Conservation (phyloP, 1,284 basidiomycete species). For the Ceratobasidium sp. region DNA sequence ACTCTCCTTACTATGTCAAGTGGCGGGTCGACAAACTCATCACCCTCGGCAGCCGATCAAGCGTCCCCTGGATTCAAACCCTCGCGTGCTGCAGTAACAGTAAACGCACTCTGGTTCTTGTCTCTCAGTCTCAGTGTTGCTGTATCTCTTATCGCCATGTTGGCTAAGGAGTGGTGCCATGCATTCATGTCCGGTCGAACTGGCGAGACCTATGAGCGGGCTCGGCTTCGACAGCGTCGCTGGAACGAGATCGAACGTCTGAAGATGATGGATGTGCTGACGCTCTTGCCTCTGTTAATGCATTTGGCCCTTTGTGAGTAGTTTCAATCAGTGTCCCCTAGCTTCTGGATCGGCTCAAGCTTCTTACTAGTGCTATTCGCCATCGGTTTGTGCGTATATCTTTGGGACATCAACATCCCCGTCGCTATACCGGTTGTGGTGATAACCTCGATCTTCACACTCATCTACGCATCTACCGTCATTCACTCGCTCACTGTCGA, state of each 20-base stretch:
- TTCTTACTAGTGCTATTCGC: conserved; percentile 2
- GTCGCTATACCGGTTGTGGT: conserved; percentile 12
- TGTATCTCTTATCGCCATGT: background rate
- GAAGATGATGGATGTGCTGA: conserved; percentile 11
- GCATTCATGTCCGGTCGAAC: conserved; percentile 4
- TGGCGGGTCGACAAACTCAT: background rate
- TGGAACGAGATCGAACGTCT: background rate
- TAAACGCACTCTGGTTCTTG: conserved; percentile 3
- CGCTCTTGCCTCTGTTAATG: background rate
- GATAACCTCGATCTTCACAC: background rate
- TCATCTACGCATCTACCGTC: background rate
- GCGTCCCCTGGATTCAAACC: background rate
- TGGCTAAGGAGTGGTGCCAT: conserved; percentile 5
- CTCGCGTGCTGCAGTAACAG: background rate
- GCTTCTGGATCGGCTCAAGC: background rate
- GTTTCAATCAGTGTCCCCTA: too few species aligned
- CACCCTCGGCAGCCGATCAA: background rate
- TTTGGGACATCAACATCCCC: background rate
- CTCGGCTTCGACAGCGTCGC: background rate
- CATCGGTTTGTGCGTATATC: conserved; percentile 11
- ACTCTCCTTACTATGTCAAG: conserved; percentile 3
- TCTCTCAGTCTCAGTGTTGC: conserved; percentile 23
- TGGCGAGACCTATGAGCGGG: background rate
- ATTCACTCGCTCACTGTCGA: background rate
- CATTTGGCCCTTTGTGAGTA: conserved; percentile 1